Evolutionary conservation across 345 rosid species (phyloP).

Genomic region (Cochlearia excelsa): DNA sequence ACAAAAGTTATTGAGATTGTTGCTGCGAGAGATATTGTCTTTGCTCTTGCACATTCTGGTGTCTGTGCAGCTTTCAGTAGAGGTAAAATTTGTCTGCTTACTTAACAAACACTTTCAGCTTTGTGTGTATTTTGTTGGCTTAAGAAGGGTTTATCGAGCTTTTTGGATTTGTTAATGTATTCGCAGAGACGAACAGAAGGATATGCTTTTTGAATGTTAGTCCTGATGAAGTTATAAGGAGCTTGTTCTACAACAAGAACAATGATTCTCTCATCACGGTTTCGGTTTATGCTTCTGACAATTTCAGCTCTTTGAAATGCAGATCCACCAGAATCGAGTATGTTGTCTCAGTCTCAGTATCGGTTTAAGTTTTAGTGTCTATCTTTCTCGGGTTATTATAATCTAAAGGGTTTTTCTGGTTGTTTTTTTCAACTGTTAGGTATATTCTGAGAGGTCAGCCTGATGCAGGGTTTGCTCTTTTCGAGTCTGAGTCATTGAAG

Average conservation of each 20-base stretch:
- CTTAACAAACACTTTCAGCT: not conserved
- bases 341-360: constrained; percentile 19
- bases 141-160: not conserved
- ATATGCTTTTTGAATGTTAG: constrained; percentile 84
- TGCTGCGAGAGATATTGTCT: constrained; percentile 87
- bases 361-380: not conserved
- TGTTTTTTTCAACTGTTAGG: constrained; percentile 40
- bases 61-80: constrained; percentile 94
- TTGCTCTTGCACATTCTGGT: constrained; percentile 97
- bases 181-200: constrained; percentile 77
- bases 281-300: constrained; percentile 90
- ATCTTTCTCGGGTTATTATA: not conserved
- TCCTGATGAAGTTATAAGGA: constrained; percentile 89
- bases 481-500: constrained; percentile 91
- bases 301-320: constrained; percentile 95
- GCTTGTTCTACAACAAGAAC: constrained; percentile 90
- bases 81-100: constrained; percentile 40
- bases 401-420: not conserved
- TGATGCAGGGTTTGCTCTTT: constrained; percentile 91
- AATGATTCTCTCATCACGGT: constrained; percentile 96
- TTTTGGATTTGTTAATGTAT: not conserved
- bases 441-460: constrained; percentile 90
- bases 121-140: not conserved
- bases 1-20: constrained; percentile 92
- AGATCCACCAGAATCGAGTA: constrained; percentile 94